Percentiles rank a stretch among this genome's conserved stretches.
These are phyloP conservation scores for Diaporthe velutina DNA, from an alignment of 2,329 filamentous ascomycete genomes.

Conservation along the genomic window DNA sequence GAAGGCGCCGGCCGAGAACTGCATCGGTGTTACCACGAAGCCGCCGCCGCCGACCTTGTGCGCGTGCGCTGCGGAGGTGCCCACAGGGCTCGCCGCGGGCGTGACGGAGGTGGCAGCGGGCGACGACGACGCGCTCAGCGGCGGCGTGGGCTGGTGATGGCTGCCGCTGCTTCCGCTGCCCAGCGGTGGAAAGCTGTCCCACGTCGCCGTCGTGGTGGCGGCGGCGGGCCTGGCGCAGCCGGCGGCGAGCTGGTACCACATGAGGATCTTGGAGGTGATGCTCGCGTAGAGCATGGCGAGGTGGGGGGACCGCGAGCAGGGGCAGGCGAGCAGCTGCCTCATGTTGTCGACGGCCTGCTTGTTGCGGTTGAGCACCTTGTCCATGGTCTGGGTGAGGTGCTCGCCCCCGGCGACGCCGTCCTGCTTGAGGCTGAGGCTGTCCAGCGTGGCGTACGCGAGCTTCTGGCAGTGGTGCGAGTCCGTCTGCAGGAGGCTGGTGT, in stretches of 20 bases:
- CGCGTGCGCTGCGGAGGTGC: not conserved
- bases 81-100: constrained; percentile 26
- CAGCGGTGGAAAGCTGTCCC: constrained; percentile 37
- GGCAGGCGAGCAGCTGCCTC: constrained; percentile 38
- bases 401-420: constrained; percentile 32
- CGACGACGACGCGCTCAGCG: constrained; percentile 36
- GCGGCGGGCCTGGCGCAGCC: constrained; percentile 33
- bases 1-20: constrained; percentile 39
- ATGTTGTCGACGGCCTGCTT: constrained; percentile 40
- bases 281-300: constrained; percentile 39
- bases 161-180: not conserved
- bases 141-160: constrained; percentile 35
- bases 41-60: not conserved
- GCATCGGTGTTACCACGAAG: constrained; percentile 39
- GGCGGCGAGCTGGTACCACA: constrained; percentile 39
- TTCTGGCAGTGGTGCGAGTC: constrained; percentile 38
- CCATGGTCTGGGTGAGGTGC: constrained; percentile 38
- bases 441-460: constrained; percentile 35
- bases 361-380: constrained; percentile 40
- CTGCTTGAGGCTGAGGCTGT: constrained; percentile 33
- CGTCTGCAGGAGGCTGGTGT: constrained; percentile 24
- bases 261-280: constrained; percentile 41
- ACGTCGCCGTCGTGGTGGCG: constrained; percentile 19
- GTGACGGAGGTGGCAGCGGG: constrained; percentile 32
- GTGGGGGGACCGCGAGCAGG: constrained; percentile 38